Evolutionary conservation across 1,284 basidiomycete species (phyloP).

Genomic region (Cystobasidiaceae sp.): DNA sequence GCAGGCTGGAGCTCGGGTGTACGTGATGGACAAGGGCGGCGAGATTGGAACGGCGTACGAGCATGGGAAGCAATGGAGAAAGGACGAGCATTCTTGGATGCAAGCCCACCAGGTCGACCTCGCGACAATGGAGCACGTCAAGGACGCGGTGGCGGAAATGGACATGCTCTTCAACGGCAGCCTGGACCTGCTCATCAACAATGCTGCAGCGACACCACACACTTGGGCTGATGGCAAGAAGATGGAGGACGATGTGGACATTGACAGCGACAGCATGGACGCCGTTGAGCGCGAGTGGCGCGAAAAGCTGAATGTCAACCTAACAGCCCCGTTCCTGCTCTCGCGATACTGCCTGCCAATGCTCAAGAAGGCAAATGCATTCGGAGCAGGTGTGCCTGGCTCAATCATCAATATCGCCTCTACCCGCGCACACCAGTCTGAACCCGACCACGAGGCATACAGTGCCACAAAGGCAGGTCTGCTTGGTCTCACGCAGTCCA

Average conservation of each 20-base stretch:
- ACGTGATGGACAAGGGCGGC: background rate
- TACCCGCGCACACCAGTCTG: conserved; percentile 21
- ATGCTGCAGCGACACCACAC: conserved; percentile 21
- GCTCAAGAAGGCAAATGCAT: background rate
- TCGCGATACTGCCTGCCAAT: conserved; percentile 11
- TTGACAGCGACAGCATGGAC: too few relatives aligned
- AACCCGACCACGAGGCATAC: conserved; percentile 26
- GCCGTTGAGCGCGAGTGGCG: conserved; percentile 21
- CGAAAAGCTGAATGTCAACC: conserved; percentile 6
- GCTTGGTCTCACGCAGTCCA: conserved; percentile 15
- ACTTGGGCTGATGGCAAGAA: background rate
- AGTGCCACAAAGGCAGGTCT: conserved; percentile 17
- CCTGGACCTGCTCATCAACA: conserved; percentile 26
- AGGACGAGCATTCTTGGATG: too few relatives aligned
- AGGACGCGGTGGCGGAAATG: background rate
- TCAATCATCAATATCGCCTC: conserved; percentile 26
- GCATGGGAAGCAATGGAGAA: conserved; percentile 2
- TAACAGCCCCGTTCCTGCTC: conserved; percentile 18
- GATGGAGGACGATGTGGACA: background rate
- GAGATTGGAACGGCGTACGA: background rate
- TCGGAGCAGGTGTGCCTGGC: background rate
- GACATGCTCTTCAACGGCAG: background rate
- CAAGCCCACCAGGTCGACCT: too few relatives aligned
- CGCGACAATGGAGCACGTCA: background rate
- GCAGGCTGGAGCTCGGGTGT: conserved; percentile 5